Base-by-base conservation (phyloP, 2,329 filamentous ascomycete species). In the Nigrograna mackinnonii region DNA sequence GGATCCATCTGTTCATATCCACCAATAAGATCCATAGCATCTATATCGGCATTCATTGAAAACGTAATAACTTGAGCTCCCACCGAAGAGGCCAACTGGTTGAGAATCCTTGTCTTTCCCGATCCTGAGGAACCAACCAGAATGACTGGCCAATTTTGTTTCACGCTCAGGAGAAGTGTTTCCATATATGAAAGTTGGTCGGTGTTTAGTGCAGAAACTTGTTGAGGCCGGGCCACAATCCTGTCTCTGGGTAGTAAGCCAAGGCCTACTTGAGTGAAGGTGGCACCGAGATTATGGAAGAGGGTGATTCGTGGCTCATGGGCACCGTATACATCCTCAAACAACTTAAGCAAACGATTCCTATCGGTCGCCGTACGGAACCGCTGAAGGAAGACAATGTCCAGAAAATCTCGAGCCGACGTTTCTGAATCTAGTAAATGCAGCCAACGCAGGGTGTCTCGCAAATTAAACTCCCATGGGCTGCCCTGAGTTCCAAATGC, bases 11-110 rank as follows among this genome's bases (percentile, higher is more conserved):
- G 94, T 66, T 99, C 94, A 62, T 96, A 99, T 0, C 94, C 94
- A 59, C 94, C 94, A 43, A 99, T 89, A 42, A 99, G 82, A 68
- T 99, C 94, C 84, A 96, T 96, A 1, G 92, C 91, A 66, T 99
- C 94, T 33, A 96, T 88, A 57, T 99, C 95, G 5, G 91, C 86
- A 62, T 96, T 99, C 71, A 99, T 83, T 1, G 91, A 85, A 57
- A 97, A 89, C 13, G 90, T 87, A 22, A 91, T 80, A 3, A 97
- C 74, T 1, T 83, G 77, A 41, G 86, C 86, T 18, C 94, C 94
- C 31, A 83, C 82, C 18, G 87, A 72, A 11, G 87, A 85, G n/a
- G 94, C 91, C 20, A 96, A 77, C 50, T 92, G 85, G 46, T 86
- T 80, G 12, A 99, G 73, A 4, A 96, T 76, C 4, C 82, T 80